Conservation (phyloP, 306 rosid genomes). For the Sicyos baderoa region DNA sequence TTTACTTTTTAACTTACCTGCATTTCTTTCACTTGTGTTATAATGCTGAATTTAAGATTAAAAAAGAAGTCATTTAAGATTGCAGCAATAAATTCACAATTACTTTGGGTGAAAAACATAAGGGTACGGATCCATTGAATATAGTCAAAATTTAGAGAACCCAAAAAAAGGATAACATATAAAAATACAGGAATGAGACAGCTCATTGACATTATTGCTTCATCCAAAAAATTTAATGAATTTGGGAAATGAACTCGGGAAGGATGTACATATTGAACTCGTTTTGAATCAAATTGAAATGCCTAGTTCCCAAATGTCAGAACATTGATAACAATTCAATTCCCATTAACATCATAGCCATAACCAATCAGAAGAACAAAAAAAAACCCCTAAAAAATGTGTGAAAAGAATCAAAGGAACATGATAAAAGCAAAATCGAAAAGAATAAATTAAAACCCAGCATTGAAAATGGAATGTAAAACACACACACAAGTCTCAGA, state of each 20-base stretch:
- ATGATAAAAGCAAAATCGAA: neutral
- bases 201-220: neutral
- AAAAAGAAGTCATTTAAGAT: neutral
- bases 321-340: neutral
- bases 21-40: neutral
- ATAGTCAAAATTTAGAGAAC: neutral
- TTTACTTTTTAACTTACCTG: neutral
- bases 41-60: neutral
- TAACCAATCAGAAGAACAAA: neutral
- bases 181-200: neutral
- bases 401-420: neutral
- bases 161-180: neutral
- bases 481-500: conserved; percentile 26
- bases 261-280: neutral
- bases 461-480: conserved; percentile 23
- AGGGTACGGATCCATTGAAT: neutral
- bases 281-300: neutral
- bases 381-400: neutral
- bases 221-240: neutral
- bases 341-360: neutral
- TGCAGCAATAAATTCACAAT: neutral
- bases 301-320: neutral
- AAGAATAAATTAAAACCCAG: conserved; percentile 10
- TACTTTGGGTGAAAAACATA: neutral
- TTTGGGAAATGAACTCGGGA: neutral